Percentiles rank a stretch among this genome's conserved stretches.
phyloP scores from a whole-genome alignment of 129 eudicot species.

The Arctium minus region DNA sequence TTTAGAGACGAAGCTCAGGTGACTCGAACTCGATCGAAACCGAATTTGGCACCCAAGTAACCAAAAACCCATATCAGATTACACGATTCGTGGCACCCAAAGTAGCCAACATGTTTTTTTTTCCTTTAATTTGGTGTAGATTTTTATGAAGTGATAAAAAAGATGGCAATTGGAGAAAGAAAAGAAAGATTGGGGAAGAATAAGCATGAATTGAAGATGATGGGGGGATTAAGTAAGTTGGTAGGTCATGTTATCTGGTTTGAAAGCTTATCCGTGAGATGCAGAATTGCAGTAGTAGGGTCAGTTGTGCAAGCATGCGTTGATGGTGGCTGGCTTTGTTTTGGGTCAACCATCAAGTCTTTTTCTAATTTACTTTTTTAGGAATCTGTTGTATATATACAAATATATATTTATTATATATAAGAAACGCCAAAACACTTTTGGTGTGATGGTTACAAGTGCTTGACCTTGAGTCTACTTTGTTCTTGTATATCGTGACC shows the following conservation, averaged over 20 bases:
- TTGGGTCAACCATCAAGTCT: not conserved
- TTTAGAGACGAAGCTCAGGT: slow-evolving; percentile 27
- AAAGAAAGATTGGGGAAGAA: too few species aligned
- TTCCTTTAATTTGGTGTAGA: not conserved
- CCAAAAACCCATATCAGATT: not conserved
- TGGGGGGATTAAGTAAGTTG: not conserved
- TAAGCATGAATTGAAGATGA: not conserved
- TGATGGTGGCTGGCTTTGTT: not conserved
- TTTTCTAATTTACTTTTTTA: not conserved
- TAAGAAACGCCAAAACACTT: too few species aligned
- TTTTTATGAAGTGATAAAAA: too few species aligned
- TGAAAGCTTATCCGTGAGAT: not conserved
- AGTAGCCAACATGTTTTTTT: too few species aligned
- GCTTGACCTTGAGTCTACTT: too few species aligned
- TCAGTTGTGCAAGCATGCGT: not conserved
- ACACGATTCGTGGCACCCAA: not conserved
- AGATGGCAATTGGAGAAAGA: not conserved
- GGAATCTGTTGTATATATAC: not conserved
- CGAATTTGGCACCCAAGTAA: not conserved
- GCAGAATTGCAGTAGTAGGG: not conserved
- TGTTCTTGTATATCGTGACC: too few species aligned
- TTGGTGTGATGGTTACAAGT: too few species aligned
- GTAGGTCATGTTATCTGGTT: not conserved
- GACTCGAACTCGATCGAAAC: not conserved
- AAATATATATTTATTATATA: not conserved